phyloP scores from a whole-genome alignment of 306 rosid species.

The Cicer arietinum region DNA sequence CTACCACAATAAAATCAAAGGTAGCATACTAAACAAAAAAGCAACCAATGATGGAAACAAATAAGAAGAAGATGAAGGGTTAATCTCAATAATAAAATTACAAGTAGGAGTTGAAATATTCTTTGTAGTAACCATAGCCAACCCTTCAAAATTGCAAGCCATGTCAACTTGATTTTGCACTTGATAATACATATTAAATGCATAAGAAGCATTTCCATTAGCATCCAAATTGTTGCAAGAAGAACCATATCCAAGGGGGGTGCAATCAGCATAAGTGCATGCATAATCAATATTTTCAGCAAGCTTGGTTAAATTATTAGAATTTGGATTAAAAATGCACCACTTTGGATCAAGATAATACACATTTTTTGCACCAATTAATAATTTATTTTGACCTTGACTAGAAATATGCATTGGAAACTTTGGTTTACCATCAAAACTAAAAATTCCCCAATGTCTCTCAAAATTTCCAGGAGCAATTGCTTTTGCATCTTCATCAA shows the following conservation, averaged over 20 bases:
- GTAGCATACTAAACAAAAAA: constrained; percentile 42
- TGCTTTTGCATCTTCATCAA: constrained; percentile 87
- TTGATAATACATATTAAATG: constrained; percentile 91
- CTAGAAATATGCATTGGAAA: constrained; percentile 71
- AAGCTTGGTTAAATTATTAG: constrained; percentile 70
- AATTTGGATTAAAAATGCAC: constrained; percentile 82
- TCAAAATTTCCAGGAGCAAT: constrained; percentile 90
- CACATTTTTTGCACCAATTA: constrained; percentile 67
- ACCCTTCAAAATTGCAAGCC: constrained; percentile 89
- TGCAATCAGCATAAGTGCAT: constrained; percentile 79
- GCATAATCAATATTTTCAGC: constrained; percentile 83
- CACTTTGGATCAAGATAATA: constrained; percentile 70
- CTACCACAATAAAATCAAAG: constrained; percentile 50
- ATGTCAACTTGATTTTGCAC: constrained; percentile 72
- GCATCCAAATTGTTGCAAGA: constrained; percentile 86
- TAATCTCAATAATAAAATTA: constrained; percentile 77
- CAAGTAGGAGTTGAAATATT: constrained; percentile 84
- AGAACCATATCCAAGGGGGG: constrained; percentile 88
- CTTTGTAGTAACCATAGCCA: constrained; percentile 68
- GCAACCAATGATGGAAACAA: constrained; percentile 42
- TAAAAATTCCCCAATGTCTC: constrained; percentile 92
- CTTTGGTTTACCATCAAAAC: constrained; percentile 93
- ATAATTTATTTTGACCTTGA: constrained; percentile 65
- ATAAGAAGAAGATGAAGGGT: constrained; percentile 55
- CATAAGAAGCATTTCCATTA: constrained; percentile 89